Percentiles rank a stretch among this genome's conserved stretches.
phyloP scores from a whole-genome alignment of 257 asterid species.

The Lycium ferocissimum region DNA sequence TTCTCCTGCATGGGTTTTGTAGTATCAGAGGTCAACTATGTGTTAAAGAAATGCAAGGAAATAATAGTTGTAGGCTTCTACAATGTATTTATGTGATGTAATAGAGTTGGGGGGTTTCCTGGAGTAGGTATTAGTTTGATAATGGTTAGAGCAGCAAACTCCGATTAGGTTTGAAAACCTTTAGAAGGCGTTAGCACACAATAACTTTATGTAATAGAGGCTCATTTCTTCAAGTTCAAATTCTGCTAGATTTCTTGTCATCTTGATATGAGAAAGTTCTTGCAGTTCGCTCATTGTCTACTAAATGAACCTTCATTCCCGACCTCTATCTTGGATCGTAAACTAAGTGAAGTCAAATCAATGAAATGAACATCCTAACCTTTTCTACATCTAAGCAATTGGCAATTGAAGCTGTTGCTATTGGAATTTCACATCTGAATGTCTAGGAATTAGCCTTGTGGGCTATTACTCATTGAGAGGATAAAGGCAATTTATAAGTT shows the following conservation, averaged over 20 bases:
- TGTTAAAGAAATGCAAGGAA: no score
- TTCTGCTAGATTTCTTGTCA: not conserved
- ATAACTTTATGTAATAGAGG: not conserved
- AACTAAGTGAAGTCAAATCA: not conserved
- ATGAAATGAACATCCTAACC: not conserved
- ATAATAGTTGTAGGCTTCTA: no score
- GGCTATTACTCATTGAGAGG: no score
- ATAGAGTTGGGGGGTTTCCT: no score
- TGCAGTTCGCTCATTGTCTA: not conserved
- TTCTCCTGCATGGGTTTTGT: no score
- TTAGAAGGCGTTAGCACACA: not conserved
- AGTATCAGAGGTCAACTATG: no score
- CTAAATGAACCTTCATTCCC: not conserved
- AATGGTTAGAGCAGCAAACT: not conserved
- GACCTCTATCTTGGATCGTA: not conserved
- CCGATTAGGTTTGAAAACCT: not conserved
- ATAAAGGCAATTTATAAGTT: no score
- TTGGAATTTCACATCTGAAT: no score
- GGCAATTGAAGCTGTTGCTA: not conserved
- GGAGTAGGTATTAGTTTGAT: no score
- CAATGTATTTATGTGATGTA: no score
- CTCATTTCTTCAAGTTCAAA: not conserved
- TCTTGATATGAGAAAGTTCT: not conserved
- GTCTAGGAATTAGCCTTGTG: no score
- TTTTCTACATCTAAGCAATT: not conserved